Percentiles rank a stretch among this genome's conserved stretches.
Evolutionary conservation across 202 grass and related monocot genomes (phyloP).

Genomic region (Brachypodium distachyon): DNA sequence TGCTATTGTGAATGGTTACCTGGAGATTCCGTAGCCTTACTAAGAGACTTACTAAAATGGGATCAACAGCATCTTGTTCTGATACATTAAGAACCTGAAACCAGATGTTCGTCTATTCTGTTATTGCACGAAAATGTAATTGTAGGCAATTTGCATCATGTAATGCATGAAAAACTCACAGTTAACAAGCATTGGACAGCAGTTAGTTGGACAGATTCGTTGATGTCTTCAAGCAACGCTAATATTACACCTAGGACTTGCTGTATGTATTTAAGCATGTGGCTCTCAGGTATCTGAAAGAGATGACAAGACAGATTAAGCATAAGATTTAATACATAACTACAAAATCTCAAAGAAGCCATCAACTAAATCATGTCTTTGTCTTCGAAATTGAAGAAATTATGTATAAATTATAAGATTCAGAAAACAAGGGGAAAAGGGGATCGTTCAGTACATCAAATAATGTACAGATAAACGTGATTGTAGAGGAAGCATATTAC

Average conservation of each 20-base stretch:
- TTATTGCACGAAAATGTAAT: conserved; percentile 11
- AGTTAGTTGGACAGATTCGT: conserved; percentile 88
- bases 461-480: neutral
- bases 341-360: neutral
- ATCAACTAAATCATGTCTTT: conserved; percentile 8
- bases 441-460: conserved; percentile 4
- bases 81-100: conserved; percentile 82
- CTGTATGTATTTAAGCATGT: conserved; percentile 77
- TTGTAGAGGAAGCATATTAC: neutral
- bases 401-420: neutral
- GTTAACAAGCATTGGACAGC: conserved; percentile 91
- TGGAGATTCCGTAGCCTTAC: conserved; percentile 88
- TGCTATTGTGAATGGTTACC: conserved; percentile 35
- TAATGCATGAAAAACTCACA: conserved; percentile 42
- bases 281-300: conserved; percentile 74
- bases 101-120: neutral
- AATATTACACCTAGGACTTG: conserved; percentile 87
- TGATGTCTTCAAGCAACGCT: conserved; percentile 91
- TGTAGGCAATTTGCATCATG: neutral
- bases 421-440: neutral
- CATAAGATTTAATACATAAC: neutral
- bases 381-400: conserved; percentile 6
- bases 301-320: neutral
- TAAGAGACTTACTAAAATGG: conserved; percentile 83
- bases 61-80: conserved; percentile 70